phyloP scores from a whole-genome alignment of 2,329 filamentous ascomycete genomes.

The Cladophialophora carrionii region DNA sequence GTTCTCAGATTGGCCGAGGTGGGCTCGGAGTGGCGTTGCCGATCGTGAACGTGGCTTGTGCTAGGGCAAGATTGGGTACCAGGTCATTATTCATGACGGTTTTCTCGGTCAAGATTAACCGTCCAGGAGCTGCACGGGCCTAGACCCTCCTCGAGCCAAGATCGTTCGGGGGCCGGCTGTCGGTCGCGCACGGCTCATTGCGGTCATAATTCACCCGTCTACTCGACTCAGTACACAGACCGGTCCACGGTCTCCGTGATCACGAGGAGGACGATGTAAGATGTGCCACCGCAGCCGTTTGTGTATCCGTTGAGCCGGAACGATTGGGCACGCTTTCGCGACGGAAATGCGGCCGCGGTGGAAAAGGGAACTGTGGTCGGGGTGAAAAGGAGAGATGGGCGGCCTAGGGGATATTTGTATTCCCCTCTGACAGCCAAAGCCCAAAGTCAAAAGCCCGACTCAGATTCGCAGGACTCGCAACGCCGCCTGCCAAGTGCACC shows the following conservation, averaged over 20 bases:
- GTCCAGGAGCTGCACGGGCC: neutral
- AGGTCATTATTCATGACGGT: neutral
- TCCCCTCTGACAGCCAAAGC: neutral
- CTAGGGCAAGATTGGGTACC: too few species aligned
- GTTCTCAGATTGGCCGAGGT: neutral
- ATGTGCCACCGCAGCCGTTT: too few species aligned
- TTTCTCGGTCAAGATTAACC: neutral
- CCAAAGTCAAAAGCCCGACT: neutral
- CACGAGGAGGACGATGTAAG: too few species aligned
- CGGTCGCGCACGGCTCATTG: too few species aligned
- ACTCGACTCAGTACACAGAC: too few species aligned
- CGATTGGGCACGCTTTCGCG: neutral
- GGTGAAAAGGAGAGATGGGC: neutral
- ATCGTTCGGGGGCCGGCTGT: neutral
- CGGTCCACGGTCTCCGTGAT: neutral
- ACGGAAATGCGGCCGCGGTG: too few species aligned
- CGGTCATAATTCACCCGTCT: too few species aligned
- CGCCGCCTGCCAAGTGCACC: neutral
- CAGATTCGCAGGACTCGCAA: too few species aligned
- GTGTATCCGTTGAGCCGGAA: too few species aligned
- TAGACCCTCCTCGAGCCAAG: neutral
- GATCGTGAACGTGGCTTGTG: slow-evolving; percentile 3
- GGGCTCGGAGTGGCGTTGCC: neutral
- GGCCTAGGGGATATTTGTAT: neutral
- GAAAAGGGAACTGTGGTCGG: neutral